Evolutionary conservation across 208 protist genomes (phyloP), one percentile per base, ranked within the genome.

Genomic region (Angomonas deanei): DNA sequence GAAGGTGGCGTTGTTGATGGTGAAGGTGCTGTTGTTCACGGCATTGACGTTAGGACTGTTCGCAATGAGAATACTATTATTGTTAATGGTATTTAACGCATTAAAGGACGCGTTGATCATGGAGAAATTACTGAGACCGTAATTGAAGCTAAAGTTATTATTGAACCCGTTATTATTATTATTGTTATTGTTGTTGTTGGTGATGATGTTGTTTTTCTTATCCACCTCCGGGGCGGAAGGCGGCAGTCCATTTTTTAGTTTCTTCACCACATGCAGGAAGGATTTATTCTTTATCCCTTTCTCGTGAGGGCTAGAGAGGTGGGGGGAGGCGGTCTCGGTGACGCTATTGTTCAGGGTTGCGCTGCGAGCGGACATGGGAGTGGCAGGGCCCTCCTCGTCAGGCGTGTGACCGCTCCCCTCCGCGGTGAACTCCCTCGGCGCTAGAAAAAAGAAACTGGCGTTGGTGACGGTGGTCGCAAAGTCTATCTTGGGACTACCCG

Each of bases 381-480:
- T n/a, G n/a, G n/a, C n/a, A n/a, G n/a, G n/a, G n/a, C n/a, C n/a
- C n/a, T n/a, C n/a, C n/a, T n/a, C n/a, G n/a, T n/a, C n/a, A n/a
- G n/a, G n/a, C n/a, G n/a, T n/a, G n/a, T n/a, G n/a, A n/a, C n/a
- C n/a, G n/a, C n/a, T n/a, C n/a, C n/a, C n/a, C n/a, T n/a, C n/a
- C n/a, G n/a, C n/a, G n/a, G n/a, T n/a, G n/a, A n/a, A n/a, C n/a
- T n/a, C n/a, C n/a, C n/a, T n/a, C n/a, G n/a, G n/a, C n/a, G n/a
- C n/a, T n/a, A n/a, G n/a, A n/a, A n/a, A n/a, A n/a, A 58, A 61
- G 64, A 46, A 70, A 63, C 72, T 78, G 61, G 48, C 32, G 52
- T 72, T 73, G 21, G 36, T 27, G 6, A 27, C 23, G 6, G 48
- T 11, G 48, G 17, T 6, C 21, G 28, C 21, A 26, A 46, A 46